Evolutionary conservation across 768 basidiomycete genomes (phyloP), one percentile per base, ranked within the genome.

Genomic region (Tremella fuciformis): DNA sequence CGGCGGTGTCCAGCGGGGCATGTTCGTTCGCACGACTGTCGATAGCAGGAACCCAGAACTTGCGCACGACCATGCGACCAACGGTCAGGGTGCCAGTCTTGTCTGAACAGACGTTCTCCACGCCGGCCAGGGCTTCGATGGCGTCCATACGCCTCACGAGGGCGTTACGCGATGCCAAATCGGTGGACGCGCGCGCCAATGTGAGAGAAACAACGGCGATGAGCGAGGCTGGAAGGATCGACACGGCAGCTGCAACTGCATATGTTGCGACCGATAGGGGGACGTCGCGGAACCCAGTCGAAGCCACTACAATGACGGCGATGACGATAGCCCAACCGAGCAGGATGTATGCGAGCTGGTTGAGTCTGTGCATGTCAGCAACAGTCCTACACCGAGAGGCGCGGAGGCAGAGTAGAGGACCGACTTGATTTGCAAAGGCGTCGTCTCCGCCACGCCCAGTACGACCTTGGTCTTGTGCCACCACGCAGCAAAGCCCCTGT

Each of bases 131-230:
- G 50, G 82, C 84, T 67, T 86, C 84, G 60, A 86, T 79, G 13
- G 85, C 84, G 62, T 85, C 84, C 60, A 86, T 80, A 53, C 83
- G 81, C 34, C 84, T 80, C 15, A 85, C 84, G 56, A 86, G 81
- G 34, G 85, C 85, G 60, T 85, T 79, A 38, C 81, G 75, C 49
- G 76, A 76, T 3, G 81, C 81, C 70, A 84, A 81, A 53, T 82
- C 82, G 21, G 79, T 78, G 1, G 83, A 83, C 0, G 84, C 84
- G 15, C 81, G 81, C 29, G 84, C 83, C 48, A 85, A 69, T 0
- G 83, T 86, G 42, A 85, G 78, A 2, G 83, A 82, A 65, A 85
- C 80, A 37, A 83, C 80, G 11, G 80, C 81, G 53, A 80, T 77
- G 73, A 71, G 80, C 60, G 74, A 82, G 68, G 78, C 78, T 44